A percentile compares a stretch with the other conserved stretches of the same genome.
Evolutionary conservation across 1,284 basidiomycete species (phyloP).

Genomic region (Fomitiporia mediterranea): DNA sequence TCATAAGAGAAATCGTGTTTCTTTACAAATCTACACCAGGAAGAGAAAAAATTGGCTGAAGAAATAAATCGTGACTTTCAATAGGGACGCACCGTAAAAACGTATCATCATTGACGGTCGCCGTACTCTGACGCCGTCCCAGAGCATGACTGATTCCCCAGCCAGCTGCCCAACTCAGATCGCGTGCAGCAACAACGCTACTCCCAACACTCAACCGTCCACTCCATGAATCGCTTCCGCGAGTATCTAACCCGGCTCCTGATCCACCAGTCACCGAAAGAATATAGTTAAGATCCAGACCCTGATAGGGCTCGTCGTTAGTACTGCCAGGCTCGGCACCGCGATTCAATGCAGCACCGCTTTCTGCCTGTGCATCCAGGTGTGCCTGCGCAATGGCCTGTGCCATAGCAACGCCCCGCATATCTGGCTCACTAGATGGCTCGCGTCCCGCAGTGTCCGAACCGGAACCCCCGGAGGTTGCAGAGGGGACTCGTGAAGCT

Average conservation of each 20-base stretch:
- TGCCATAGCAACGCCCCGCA: slow-evolving; percentile 19
- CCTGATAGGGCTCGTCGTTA: slow-evolving; percentile 31
- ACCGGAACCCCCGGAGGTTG: slow-evolving; percentile 34
- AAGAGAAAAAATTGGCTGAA: neutral
- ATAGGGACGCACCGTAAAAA: slow-evolving; percentile 47
- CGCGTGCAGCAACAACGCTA: slow-evolving; percentile 16
- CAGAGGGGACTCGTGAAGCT: slow-evolving; percentile 18
- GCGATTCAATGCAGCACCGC: slow-evolving; percentile 25
- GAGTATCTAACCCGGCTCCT: slow-evolving; percentile 19
- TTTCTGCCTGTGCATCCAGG: slow-evolving; percentile 24
- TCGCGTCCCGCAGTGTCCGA: neutral
- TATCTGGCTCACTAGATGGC: slow-evolving; percentile 21
- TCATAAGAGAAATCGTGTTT: slow-evolving; percentile 46
- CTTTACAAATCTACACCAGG: slow-evolving; percentile 20
- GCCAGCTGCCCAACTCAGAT: slow-evolving; percentile 20
- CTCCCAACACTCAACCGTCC: slow-evolving; percentile 14
- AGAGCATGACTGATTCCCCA: slow-evolving; percentile 25
- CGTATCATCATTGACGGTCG: slow-evolving; percentile 51
- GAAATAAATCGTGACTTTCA: neutral
- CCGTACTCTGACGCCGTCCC: slow-evolving; percentile 44
- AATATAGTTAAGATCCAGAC: slow-evolving; percentile 43
- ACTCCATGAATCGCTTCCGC: slow-evolving; percentile 20
- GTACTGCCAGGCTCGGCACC: neutral
- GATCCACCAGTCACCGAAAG: slow-evolving; percentile 33
- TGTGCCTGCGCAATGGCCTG: slow-evolving; percentile 19